These are phyloP conservation scores for Thielaviopsis euricoi DNA, from an alignment of 2,329 filamentous ascomycete species.

Conservation along the genomic window DNA sequence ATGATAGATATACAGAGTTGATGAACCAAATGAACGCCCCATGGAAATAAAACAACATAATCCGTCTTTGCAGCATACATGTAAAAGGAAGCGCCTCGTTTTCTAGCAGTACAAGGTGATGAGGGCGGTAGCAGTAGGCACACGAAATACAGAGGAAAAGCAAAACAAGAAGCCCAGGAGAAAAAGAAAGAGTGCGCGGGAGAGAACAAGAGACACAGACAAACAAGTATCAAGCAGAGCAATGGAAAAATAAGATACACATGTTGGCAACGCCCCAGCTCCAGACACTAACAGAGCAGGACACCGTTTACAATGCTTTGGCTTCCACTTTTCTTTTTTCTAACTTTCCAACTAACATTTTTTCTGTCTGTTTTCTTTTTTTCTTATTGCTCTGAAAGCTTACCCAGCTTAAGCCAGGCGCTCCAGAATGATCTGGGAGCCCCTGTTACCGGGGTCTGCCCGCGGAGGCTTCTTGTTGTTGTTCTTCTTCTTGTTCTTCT, in stretches of 20 bases:
- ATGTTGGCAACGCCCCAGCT: not conserved
- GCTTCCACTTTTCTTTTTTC: constrained; percentile 1
- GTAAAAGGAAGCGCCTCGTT: not conserved
- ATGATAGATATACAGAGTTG: not conserved
- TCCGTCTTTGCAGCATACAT: constrained; percentile 3
- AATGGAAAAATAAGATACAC: not conserved
- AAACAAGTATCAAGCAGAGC: not conserved
- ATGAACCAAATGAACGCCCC: constrained; percentile 11
- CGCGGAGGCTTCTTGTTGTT: constrained; percentile 22
- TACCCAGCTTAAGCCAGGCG: constrained; percentile 25
- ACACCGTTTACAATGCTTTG: not conserved
- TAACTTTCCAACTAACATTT: not conserved
- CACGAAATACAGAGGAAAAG: constrained; percentile 1
- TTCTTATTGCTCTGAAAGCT: too few species aligned
- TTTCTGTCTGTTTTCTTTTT: constrained; percentile 11
- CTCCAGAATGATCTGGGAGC: constrained; percentile 42
- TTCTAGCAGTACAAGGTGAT: not conserved
- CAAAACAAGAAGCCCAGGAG: not conserved
- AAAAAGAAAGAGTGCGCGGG: constrained; percentile 5
- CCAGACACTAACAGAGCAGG: not conserved
- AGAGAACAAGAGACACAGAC: constrained; percentile 3
- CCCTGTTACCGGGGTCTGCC: constrained; percentile 36
- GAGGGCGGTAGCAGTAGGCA: not conserved
- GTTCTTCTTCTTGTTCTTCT: constrained; percentile 28
- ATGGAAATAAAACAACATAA: constrained; percentile 1